These are phyloP conservation scores for Begonia masoniana DNA, from an alignment of 306 rosid species.

Conservation along the genomic window DNA sequence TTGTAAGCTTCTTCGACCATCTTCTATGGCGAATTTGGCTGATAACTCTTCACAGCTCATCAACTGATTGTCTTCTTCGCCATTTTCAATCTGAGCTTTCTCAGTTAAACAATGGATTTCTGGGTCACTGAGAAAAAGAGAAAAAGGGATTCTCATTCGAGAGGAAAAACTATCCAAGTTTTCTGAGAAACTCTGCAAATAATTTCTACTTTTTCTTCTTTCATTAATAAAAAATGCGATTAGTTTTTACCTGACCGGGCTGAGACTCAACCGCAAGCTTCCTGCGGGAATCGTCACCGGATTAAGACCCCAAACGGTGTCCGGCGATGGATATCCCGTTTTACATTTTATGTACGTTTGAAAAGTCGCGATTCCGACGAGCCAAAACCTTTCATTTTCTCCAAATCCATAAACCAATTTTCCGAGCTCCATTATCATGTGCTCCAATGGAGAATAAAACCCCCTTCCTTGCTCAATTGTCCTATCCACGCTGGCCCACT, in stretches of 20 bases:
- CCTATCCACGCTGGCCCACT: slow-evolving; percentile 45
- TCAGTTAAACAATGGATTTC: slow-evolving; percentile 35
- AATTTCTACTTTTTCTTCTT: too few species aligned
- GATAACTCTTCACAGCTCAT: slow-evolving; percentile 41
- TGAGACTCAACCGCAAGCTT: slow-evolving; percentile 68
- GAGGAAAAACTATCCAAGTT: too few species aligned
- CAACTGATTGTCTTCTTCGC: slow-evolving; percentile 27
- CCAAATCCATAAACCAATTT: slow-evolving; percentile 41
- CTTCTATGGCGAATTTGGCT: slow-evolving; percentile 39
- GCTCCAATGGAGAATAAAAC: slow-evolving; percentile 64
- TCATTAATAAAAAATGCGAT: not conserved
- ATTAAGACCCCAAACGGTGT: slow-evolving; percentile 70
- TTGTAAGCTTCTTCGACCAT: slow-evolving; percentile 30
- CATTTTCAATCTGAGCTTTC: slow-evolving; percentile 30
- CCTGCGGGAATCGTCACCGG: slow-evolving; percentile 70
- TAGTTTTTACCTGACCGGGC: slow-evolving; percentile 51
- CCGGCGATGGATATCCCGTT: slow-evolving; percentile 59
- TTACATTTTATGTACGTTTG: slow-evolving; percentile 77
- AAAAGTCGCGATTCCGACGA: slow-evolving; percentile 78
- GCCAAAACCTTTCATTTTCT: slow-evolving; percentile 47
- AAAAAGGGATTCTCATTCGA: not conserved
- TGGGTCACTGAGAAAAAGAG: slow-evolving; percentile 36
- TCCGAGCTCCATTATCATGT: slow-evolving; percentile 73
- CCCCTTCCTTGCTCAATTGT: slow-evolving; percentile 25
- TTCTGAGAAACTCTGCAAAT: too few species aligned